A percentile compares a stretch with the other conserved stretches of the same genome.
phyloP scores from a whole-genome alignment of 441 rosid genomes.

The Euphorbia celastroides region DNA sequence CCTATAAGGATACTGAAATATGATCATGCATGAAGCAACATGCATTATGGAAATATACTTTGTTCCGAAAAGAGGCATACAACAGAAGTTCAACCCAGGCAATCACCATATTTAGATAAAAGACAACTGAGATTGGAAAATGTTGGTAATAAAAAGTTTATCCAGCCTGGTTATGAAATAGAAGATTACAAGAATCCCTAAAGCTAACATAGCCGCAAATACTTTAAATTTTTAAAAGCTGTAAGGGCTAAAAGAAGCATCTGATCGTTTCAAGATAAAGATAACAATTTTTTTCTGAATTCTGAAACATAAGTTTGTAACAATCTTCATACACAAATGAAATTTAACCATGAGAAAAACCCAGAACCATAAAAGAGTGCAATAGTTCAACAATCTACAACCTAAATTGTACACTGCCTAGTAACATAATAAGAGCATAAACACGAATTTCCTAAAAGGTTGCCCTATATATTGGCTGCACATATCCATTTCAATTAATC shows the following conservation, averaged over 20 bases:
- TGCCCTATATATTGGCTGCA: neutral
- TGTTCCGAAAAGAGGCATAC: neutral
- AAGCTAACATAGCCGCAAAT: neutral
- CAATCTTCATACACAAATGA: neutral
- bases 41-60: neutral
- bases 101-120: neutral
- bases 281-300: neutral
- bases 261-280: neutral
- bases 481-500: neutral
- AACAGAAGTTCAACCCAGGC: neutral
- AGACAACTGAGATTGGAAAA: too few relatives aligned
- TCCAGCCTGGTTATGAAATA: neutral
- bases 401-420: neutral
- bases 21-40: neutral
- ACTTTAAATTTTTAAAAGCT: neutral
- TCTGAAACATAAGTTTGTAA: neutral
- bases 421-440: neutral
- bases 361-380: neutral
- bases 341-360: neutral
- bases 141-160: neutral
- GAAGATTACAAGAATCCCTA: neutral
- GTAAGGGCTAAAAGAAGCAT: neutral
- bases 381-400: neutral
- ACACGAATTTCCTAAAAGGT: constrained; percentile 1
- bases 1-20: neutral